Conservation (phyloP, 2,329 filamentous ascomycete genomes). For the Madurella mycetomatis region DNA sequence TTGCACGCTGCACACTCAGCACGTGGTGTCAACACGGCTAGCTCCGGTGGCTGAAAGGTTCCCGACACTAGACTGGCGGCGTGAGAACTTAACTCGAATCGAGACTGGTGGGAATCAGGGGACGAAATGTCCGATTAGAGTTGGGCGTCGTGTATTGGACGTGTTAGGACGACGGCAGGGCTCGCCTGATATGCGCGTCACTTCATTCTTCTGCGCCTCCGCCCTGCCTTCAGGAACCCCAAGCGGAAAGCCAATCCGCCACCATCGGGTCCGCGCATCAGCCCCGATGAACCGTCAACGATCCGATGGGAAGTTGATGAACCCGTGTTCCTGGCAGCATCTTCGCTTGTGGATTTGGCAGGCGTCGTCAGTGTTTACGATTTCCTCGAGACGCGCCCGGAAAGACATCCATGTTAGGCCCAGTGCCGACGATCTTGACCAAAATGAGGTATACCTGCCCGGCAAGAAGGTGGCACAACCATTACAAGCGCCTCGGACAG, state of each 20-base stretch:
- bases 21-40: conserved; percentile 16
- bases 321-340: no score
- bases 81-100: neutral
- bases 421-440: no score
- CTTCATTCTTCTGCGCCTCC: conserved; percentile 14
- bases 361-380: neutral
- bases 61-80: conserved; percentile 6
- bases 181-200: conserved; percentile 13
- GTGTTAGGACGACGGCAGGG: conserved; percentile 1
- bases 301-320: neutral
- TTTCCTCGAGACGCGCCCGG: no score
- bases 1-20: neutral
- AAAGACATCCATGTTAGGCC: no score
- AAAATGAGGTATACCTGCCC: no score
- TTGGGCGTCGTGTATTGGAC: conserved; percentile 1
- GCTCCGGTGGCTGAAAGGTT: conserved; percentile 10
- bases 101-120: conserved; percentile 4
- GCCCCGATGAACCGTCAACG: neutral
- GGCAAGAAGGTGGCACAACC: neutral
- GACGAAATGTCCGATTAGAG: conserved; percentile 10
- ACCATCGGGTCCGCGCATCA: conserved; percentile 2
- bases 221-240: conserved; percentile 12
- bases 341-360: no score
- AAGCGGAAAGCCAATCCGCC: neutral
- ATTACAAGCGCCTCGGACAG: neutral